Base-by-base conservation (phyloP, 2,329 filamentous ascomycete genomes). In the Orbilia quercus region DNA sequence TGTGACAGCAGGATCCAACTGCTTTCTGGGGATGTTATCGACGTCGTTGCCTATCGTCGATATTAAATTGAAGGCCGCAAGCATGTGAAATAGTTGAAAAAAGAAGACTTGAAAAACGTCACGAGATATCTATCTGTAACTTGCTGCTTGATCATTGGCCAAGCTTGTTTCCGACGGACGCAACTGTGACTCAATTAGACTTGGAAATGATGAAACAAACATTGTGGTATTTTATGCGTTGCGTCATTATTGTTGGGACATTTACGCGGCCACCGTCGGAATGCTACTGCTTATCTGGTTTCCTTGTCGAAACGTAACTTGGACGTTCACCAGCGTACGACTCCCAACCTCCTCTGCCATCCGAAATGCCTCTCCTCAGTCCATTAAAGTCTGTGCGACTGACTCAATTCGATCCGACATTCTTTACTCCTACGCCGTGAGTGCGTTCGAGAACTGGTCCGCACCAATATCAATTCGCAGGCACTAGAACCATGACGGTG, bases 221-320 rank as follows among this genome's bases (percentile, higher is more conserved):
- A 18, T 25, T 65, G 67, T 72, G 34, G 67, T 58, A 72, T 72
- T 72, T 72, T 72, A 14, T 64, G 67, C 25, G 67, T 72, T 72
- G 67, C 48, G 66, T 64, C 54, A 59, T 25, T 48, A 38, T 53
- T 16, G 28, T 31, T 31, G n/a, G 47, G 22, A 6, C 44, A 20
- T 11, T n/a, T 47, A 18, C 31, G n/a, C 36, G 55, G 47, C 48
- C 48, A 20, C 28, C 22, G n/a, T 62, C 50, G 47, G 55, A 50
- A 55, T 62, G 65, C 23, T n/a, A n/a, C n/a, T 38, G 34, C 44
- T 23, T 47, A 36, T n/a, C 42, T 31, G 23, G 23, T 62, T 62
- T 44, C 40, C 57, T 55, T n/a, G 38, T 55, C 55, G 18, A 20
- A 36, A 18, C 9, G 25, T 36, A 20, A n/a, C 34, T 9, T 31